A percentile compares a stretch with the other conserved stretches of the same genome.
phyloP scores from a whole-genome alignment of 208 protist genomes.

The Trypanosoma cruzi region DNA sequence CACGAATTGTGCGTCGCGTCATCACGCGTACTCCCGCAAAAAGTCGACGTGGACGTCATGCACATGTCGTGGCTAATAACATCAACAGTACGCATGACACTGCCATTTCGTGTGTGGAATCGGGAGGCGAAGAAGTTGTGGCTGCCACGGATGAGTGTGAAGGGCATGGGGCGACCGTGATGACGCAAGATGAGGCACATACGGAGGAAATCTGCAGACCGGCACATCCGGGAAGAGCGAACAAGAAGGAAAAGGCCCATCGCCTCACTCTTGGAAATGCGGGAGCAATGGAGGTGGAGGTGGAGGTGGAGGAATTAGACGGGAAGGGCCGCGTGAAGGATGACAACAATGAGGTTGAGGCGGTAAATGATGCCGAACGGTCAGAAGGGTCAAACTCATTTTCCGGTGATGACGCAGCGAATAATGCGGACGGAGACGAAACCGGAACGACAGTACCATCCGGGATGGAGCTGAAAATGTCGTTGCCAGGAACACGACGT shows the following conservation, averaged over 20 bases:
- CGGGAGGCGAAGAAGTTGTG: background rate
- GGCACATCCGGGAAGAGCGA: background rate
- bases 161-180: background rate
- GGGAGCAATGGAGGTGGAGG: no score
- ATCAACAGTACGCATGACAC: background rate
- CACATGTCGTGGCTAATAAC: background rate
- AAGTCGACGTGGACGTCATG: background rate
- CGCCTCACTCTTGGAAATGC: no score
- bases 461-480: no score
- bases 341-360: no score
- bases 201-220: background rate
- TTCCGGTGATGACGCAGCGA: no score
- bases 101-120: background rate
- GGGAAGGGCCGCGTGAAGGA: no score
- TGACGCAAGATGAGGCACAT: background rate
- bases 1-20: conserved; percentile 24
- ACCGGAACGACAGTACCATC: no score
- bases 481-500: no score
- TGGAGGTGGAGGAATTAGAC: no score
- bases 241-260: conserved; percentile 14
- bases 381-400: no score
- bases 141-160: conserved; percentile 1
- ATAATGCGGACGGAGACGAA: no score
- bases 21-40: conserved; percentile 21
- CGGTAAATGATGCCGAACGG: no score